phyloP scores from a whole-genome alignment of 2,329 filamentous ascomycete genomes.

The Aspergillus candidus region DNA sequence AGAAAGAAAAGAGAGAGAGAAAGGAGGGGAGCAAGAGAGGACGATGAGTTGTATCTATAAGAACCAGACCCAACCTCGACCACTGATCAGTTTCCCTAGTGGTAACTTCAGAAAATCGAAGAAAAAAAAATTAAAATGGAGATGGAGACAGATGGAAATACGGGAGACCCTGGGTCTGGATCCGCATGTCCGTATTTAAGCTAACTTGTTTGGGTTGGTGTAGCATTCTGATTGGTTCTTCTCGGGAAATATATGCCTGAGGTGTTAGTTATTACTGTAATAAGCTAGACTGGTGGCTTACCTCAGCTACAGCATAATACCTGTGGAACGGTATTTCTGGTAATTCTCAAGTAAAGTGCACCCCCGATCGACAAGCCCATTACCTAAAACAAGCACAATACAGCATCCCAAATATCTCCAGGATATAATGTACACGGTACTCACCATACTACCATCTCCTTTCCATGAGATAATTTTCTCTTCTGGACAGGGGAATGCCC shows the following conservation, averaged over 20 bases:
- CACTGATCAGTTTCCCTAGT: constrained; percentile 7
- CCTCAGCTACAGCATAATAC: not conserved
- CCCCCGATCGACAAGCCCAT: constrained; percentile 12
- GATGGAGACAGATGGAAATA: constrained; percentile 1
- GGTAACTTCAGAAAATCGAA: not conserved
- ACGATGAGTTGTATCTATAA: constrained; percentile 8
- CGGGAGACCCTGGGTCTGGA: not conserved
- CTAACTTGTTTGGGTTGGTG: not conserved
- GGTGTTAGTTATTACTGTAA: not conserved
- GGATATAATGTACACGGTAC: constrained; percentile 22
- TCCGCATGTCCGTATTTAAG: not conserved
- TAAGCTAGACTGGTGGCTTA: not conserved
- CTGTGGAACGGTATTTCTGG: not conserved
- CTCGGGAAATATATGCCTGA: not conserved
- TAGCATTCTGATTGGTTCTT: not conserved
- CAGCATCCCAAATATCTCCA: constrained; percentile 14
- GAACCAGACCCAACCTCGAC: constrained; percentile 1
- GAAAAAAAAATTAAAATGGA: not conserved
- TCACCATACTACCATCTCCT: constrained; percentile 16
- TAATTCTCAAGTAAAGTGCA: constrained; percentile 3
- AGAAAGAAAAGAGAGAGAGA: constrained; percentile 7
- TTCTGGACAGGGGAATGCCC: constrained; percentile 1
- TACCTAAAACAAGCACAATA: constrained; percentile 13
- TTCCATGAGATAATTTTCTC: constrained; percentile 6
- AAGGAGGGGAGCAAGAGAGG: constrained; percentile 10